phyloP scores from a whole-genome alignment of 2,329 filamentous ascomycete species.

The Shiraia sp. region DNA sequence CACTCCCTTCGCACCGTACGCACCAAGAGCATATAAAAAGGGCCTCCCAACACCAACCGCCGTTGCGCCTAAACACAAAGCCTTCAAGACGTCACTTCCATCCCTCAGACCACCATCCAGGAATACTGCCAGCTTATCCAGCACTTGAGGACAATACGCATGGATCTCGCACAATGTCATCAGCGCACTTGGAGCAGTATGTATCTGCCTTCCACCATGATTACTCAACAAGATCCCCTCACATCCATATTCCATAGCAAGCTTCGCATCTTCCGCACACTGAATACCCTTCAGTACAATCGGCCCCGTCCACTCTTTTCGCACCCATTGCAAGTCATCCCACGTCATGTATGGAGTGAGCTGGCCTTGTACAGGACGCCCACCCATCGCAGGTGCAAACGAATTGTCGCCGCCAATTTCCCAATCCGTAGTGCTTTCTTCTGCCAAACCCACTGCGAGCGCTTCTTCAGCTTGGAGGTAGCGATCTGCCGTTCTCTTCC shows the following conservation, averaged over 20 bases:
- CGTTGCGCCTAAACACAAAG: conserved; percentile 45
- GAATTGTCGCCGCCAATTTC: conserved; percentile 56
- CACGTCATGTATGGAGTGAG: conserved; percentile 53
- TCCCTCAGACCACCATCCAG: conserved; percentile 45
- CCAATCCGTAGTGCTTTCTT: conserved; percentile 55
- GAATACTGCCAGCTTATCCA: conserved; percentile 43
- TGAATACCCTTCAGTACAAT: conserved; percentile 53
- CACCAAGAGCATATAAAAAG: conserved; percentile 44
- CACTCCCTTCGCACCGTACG: conserved; percentile 43
- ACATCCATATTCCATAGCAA: conserved; percentile 50
- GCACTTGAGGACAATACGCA: conserved; percentile 40
- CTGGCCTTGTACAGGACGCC: conserved; percentile 36
- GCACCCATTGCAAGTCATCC: conserved; percentile 52
- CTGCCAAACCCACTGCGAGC: conserved; percentile 55
- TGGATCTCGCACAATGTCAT: conserved; percentile 46
- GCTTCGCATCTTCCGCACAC: conserved; percentile 49
- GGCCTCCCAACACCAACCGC: conserved; percentile 45
- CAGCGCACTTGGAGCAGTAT: conserved; percentile 45
- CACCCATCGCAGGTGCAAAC: conserved; percentile 63
- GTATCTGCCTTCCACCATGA: conserved; percentile 58
- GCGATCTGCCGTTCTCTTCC: conserved; percentile 41
- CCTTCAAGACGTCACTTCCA: conserved; percentile 46
- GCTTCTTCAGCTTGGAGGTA: conserved; percentile 53
- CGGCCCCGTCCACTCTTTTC: conserved; percentile 45
- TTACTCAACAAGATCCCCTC: conserved; percentile 57